Base-by-base conservation (phyloP, 345 rosid genomes). In the Camelina sativa region DNA sequence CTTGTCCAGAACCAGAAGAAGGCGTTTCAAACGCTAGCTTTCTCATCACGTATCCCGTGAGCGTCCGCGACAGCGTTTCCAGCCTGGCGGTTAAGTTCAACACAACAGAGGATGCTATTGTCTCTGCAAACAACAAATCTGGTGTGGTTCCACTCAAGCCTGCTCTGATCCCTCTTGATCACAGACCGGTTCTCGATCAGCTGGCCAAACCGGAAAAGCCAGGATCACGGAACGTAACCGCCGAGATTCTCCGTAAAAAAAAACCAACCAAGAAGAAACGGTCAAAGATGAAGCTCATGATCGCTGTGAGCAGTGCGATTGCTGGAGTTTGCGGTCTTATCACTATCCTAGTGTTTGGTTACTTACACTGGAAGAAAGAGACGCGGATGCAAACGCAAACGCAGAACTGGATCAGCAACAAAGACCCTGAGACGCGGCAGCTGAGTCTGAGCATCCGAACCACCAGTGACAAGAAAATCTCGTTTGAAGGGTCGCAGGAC, bases 401-500 rank as follows among this genome's bases (percentile, higher is more conserved):
- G 43, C 71, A 28, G 86, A 89, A 71, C 46, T 81, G 74, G 74
- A 78, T 65, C 8, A 66, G 61, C 75, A 62, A 62, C 10, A 79
- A 78, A 72, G 81, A 78, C 32, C 77, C 77, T 6, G 97, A 93
- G 85, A 80, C 88, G 23, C 86, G 88, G 66, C 94, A 89, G 82
- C 94, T 87, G 35, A 85, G 85, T 59, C 81, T 85, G 64, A 93
- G 96, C 71, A 85, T 89, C 79, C 76, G 94, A 71, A 91, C 97
- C 40, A 82, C 89, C 1, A 89, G 94, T 40, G 90, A 91, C 71
- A 93, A 93, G 84, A 91, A 91, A 79, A 85, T 89, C 22, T 91
- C 97, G 0, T 91, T 91, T 13, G 97, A 88, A 32, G 95, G 92
- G 38, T 93, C 91, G 8, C 92, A 89, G 20, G 79, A 82, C 48